A percentile compares a stretch with the other conserved stretches of the same genome.
These are phyloP conservation scores for Juncus inflexus DNA, from an alignment of 176 grass and related monocot species.

Conservation along the genomic window DNA sequence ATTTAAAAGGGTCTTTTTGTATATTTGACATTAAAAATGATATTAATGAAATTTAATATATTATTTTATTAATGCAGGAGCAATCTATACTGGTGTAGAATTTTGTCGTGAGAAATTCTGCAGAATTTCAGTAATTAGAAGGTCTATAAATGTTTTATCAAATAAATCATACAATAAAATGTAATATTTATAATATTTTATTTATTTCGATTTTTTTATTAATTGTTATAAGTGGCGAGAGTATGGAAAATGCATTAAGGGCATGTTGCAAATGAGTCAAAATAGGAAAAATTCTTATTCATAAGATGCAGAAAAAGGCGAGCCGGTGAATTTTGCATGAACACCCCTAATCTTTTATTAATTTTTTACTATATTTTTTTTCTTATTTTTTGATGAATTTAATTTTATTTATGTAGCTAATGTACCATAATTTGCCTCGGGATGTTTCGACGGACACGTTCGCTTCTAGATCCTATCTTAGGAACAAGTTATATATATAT, in stretches of 20 bases:
- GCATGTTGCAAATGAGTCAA: too few species aligned
- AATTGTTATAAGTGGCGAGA: too few species aligned
- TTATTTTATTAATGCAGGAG: constrained; percentile 34
- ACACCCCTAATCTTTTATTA: neutral
- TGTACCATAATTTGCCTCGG: constrained; percentile 73
- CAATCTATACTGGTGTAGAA: constrained; percentile 70
- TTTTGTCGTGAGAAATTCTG: constrained; percentile 80
- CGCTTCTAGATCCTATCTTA: constrained; percentile 87
- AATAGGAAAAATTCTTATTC: constrained; percentile 68
- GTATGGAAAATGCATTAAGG: too few species aligned
- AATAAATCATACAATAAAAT: constrained; percentile 13
- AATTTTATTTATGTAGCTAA: constrained; percentile 49
- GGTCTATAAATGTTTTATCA: constrained; percentile 21
- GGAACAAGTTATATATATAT: constrained; percentile 71
- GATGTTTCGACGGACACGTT: constrained; percentile 86
- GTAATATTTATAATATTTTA: neutral
- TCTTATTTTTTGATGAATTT: constrained; percentile 5
- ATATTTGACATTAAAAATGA: neutral
- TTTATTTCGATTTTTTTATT: neutral
- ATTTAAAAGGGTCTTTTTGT: neutral
- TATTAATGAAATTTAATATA: neutral
- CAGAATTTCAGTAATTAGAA: constrained; percentile 81
- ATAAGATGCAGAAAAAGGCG: constrained; percentile 62
- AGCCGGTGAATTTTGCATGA: constrained; percentile 43
- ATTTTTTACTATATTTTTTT: neutral